Evolutionary conservation across 441 rosid genomes (phyloP).

Genomic region (Monsonia emarginata): DNA sequence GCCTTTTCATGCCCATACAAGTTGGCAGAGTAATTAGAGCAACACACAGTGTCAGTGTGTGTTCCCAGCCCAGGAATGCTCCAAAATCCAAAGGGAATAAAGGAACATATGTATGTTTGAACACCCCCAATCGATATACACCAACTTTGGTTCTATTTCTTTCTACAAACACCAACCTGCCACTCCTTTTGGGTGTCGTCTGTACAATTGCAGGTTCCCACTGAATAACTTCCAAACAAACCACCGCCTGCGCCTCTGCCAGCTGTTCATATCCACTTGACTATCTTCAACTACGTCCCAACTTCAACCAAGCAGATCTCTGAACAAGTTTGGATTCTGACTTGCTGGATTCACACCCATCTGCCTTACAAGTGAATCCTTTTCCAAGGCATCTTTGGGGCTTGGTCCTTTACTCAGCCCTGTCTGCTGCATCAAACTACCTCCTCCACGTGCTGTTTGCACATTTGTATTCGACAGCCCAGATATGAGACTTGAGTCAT

Average conservation of each 20-base stretch:
- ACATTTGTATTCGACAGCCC: conserved; percentile 28
- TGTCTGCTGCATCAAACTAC: conserved; percentile 11
- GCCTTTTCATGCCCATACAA: no score
- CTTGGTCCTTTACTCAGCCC: conserved; percentile 58
- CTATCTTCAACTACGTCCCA: background rate
- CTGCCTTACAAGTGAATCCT: conserved; percentile 88
- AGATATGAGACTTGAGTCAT: conserved; percentile 29
- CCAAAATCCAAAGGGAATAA: conserved; percentile 5
- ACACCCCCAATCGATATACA: background rate
- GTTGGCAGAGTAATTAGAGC: no score
- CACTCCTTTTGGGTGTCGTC: background rate
- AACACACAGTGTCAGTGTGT: no score
- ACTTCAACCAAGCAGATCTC: conserved; percentile 67
- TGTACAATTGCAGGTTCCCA: background rate
- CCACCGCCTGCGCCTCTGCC: background rate
- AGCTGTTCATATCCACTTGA: background rate
- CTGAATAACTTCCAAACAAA: background rate
- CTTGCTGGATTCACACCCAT: conserved; percentile 83
- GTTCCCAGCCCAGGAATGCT: background rate
- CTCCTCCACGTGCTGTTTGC: conserved; percentile 23
- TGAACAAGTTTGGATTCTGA: conserved; percentile 82
- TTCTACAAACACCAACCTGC: conserved; percentile 6
- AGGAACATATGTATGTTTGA: background rate
- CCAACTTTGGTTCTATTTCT: conserved; percentile 7
- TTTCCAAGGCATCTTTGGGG: conserved; percentile 60